Conservation (phyloP, 345 rosid species). For the Pugionium dolabratum region DNA sequence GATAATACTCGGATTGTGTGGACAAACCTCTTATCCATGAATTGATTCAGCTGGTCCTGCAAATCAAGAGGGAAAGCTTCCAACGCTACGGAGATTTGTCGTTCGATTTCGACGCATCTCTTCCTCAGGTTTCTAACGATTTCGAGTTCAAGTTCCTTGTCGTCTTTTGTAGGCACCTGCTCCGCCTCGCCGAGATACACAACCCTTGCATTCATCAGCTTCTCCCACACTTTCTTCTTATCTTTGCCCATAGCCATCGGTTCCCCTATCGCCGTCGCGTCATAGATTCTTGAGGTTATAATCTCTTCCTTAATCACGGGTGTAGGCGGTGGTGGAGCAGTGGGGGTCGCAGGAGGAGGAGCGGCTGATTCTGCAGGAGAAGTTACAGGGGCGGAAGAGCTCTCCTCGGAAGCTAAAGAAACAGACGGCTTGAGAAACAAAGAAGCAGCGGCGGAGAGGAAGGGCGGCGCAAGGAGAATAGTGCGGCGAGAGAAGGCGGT, state of each 20-base stretch:
- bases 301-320: conserved; percentile 35
- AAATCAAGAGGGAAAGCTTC: conserved; percentile 81
- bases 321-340: conserved; percentile 26
- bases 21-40: conserved; percentile 60
- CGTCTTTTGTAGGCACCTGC: conserved; percentile 85
- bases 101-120: conserved; percentile 64
- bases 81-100: conserved; percentile 62
- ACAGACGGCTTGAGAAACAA: conserved; percentile 25
- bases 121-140: conserved; percentile 61
- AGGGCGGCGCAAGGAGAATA: conserved; percentile 39
- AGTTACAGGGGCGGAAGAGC: conserved; percentile 8
- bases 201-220: conserved; percentile 73
- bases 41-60: conserved; percentile 71
- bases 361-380: conserved; percentile 10
- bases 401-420: conserved; percentile 32
- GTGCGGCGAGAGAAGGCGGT: conserved; percentile 38
- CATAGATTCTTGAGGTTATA: conserved; percentile 67
- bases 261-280: conserved; percentile 88
- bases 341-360: conserved; percentile 22
- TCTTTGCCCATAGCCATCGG: conserved; percentile 88
- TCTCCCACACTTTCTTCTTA: conserved; percentile 85
- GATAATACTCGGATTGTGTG: background rate
- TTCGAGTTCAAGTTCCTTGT: conserved; percentile 75
- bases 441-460: conserved; percentile 34
- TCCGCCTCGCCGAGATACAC: conserved; percentile 92